Evolutionary conservation across 2,329 filamentous ascomycete genomes (phyloP), one percentile per base, ranked within the genome.

Genomic region (Curvularia hawaiiensis): DNA sequence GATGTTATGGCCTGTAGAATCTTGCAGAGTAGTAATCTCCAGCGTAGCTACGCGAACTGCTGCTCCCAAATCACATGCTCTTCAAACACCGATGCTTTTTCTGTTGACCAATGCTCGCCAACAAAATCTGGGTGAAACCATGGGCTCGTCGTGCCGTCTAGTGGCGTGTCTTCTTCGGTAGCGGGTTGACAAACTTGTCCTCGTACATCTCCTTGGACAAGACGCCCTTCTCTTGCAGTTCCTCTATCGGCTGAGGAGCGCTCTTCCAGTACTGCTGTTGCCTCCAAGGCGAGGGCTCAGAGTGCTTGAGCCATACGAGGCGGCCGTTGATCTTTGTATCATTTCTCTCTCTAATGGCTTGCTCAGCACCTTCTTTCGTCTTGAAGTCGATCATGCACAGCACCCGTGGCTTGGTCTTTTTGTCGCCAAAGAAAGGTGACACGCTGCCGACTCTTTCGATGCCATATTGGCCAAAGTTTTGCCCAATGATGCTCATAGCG

Each of bases 291-390:
- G 50, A 35, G 14, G 66, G 24, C 7, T 40, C n/a, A 1, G 54
- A 38, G 3, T 1, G 14, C 30, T 20, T 38, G 6, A 67, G 28
- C 46, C 53, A 54, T 2, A 66, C 50, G 16, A 43, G 46, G 9
- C 50, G 56, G 8, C 58, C 64, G 35, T 67, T 58, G 10, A 68
- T 54, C n/a, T 62, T 39, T 1, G 50, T 64, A 2, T 61, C 43
- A 40, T 69, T 38, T 5, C 66, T 41, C 2, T 63, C 59, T 8
- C 51, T 31, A 2, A 62, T 50, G 30, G 66, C 69, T 9, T 57
- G 49, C 1, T 68, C 62, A 2, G 66, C 67, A 31, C 63, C 67
- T 11, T 65, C 54, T 31, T 64, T 70, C 4, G 69, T 66, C n/a
- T 30, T 43, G 33, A 72, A 70, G 33, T 72, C 69, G 7, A 70